phyloP scores from a whole-genome alignment of 2,329 filamentous ascomycete genomes.

The Diaporthe capsici region DNA sequence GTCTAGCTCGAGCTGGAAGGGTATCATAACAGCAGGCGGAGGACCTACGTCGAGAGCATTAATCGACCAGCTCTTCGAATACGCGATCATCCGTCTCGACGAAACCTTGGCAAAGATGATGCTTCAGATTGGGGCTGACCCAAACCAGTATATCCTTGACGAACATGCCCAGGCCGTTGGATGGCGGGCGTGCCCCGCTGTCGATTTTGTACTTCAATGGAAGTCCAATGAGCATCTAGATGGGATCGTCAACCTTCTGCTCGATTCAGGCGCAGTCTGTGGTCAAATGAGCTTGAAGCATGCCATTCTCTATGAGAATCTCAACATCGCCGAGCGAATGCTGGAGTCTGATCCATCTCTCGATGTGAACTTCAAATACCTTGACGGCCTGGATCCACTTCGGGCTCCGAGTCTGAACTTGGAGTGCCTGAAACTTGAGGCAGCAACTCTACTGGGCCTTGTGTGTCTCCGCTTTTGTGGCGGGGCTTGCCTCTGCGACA shows the following conservation, averaged over 20 bases:
- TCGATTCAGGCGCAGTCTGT: neutral
- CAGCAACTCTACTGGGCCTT: no score
- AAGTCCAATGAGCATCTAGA: no score
- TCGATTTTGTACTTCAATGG: neutral
- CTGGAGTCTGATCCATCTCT: neutral
- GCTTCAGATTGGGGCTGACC: neutral
- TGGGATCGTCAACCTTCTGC: neutral
- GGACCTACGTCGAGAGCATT: neutral
- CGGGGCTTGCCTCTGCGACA: neutral
- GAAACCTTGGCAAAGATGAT: neutral
- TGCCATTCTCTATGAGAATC: neutral
- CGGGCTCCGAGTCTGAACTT: no score
- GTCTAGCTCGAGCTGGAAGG: neutral
- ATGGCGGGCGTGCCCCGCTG: no score
- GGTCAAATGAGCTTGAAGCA: neutral
- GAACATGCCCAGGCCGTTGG: no score
- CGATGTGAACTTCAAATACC: neutral
- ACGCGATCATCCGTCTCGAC: rapidly evolving
- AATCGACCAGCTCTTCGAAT: neutral
- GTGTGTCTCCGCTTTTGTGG: neutral
- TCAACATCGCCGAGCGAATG: neutral
- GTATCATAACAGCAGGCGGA: neutral
- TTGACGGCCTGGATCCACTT: neutral
- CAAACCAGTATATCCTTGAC: neutral
- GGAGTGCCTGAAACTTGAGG: no score